Conservation (phyloP, 2,329 filamentous ascomycete genomes). For the Trichoderma koningiopsis region DNA sequence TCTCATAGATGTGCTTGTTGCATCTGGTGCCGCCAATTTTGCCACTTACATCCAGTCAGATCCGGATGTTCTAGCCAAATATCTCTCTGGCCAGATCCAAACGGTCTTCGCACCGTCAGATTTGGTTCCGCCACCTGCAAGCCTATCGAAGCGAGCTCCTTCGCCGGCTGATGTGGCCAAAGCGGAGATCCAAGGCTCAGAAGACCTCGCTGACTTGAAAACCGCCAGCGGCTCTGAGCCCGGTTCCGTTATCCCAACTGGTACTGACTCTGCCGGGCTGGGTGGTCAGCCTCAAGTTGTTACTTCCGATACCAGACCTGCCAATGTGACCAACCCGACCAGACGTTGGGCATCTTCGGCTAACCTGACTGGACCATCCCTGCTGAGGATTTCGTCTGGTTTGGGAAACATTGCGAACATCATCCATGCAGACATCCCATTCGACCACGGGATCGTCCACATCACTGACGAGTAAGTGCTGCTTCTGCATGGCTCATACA, state of each 20-base stretch:
- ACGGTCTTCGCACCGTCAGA: conserved; percentile 9
- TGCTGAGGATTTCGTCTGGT: conserved; percentile 2
- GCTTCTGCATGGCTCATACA: too few relatives aligned
- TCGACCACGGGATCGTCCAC: neutral
- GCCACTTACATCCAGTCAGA: neutral
- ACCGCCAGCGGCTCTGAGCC: neutral
- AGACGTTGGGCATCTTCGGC: neutral
- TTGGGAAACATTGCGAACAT: neutral
- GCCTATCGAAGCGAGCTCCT: neutral
- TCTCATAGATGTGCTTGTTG: neutral
- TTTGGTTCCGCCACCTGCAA: neutral
- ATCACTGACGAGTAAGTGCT: conserved; percentile 5
- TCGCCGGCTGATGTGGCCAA: neutral
- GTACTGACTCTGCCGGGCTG: neutral
- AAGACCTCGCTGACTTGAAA: neutral
- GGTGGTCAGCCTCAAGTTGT: neutral
- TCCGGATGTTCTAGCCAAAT: neutral
- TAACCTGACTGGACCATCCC: neutral
- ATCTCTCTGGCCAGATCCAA: neutral
- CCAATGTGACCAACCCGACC: neutral
- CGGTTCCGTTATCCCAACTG: neutral
- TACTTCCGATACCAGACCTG: neutral
- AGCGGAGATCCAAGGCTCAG: neutral
- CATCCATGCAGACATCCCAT: neutral
- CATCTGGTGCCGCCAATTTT: neutral